Conservation (phyloP, 371 early-diverging fungal genomes). For the Lichtheimia ramosa region DNA sequence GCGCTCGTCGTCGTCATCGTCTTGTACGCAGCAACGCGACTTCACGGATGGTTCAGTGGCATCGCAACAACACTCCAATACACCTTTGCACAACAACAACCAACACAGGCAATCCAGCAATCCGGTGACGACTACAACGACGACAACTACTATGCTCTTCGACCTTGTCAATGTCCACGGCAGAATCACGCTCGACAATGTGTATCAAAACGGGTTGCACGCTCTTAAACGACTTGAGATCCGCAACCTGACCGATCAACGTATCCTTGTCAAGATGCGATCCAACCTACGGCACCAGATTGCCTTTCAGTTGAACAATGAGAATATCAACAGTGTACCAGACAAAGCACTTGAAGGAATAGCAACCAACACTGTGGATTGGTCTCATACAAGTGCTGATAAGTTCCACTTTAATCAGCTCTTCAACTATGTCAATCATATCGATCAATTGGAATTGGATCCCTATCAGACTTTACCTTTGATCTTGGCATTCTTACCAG, state of each 20-base stretch:
- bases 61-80: background rate
- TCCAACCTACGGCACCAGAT: conserved; percentile 82
- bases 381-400: conserved; percentile 43
- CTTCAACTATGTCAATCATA: conserved; percentile 86
- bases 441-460: conserved; percentile 71
- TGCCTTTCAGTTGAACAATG: conserved; percentile 86
- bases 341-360: conserved; percentile 18
- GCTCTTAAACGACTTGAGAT: conserved; percentile 74
- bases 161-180: conserved; percentile 58
- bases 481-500: conserved; percentile 79
- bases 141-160: conserved; percentile 32
- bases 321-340: conserved; percentile 60
- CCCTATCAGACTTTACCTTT: conserved; percentile 64
- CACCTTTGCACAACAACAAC: background rate
- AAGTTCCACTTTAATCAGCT: conserved; percentile 80
- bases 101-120: conserved; percentile 2
- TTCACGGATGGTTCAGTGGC: background rate
- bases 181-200: conserved; percentile 67
- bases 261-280: conserved; percentile 73
- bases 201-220: conserved; percentile 84
- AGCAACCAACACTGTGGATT: conserved; percentile 66
- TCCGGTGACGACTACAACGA: no score
- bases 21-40: background rate
- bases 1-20: conserved; percentile 15
- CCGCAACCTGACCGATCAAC: conserved; percentile 61